Base-by-base conservation (phyloP, 371 early-diverging fungal genomes). In the Actinomortierella ambigua region DNA sequence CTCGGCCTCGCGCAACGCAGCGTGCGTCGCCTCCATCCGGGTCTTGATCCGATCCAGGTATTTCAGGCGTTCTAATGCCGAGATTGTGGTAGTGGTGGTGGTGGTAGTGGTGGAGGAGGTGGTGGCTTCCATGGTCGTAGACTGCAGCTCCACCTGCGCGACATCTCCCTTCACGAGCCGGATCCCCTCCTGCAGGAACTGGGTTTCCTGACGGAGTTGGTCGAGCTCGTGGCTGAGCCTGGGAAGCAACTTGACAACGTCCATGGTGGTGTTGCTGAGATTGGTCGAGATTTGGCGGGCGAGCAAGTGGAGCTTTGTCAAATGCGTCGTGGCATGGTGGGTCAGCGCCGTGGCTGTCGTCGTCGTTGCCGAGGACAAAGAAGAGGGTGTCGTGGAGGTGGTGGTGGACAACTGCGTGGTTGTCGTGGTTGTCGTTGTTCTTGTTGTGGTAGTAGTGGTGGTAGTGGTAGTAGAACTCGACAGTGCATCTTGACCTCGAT, bases 211-310 rank as follows among this genome's bases (percentile, higher is more conserved):
- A 17, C 84, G 58, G 39, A 91, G 79, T 0, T 81, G 62, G 55
- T 88, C 85, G 1, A 92, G 60, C 28, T 91, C 91, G 50, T 90
- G 85, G 15, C 88, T 53, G 15, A 87, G 53, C 6, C 88, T 82
- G 3, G 93, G 91, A 65, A 92, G 86, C 1, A 90, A 81, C 59
- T 82, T 80, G 20, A 85, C 82, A 17, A 88, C 81, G 13, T 88
- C 77, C 17, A 80, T 75, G 4, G 87, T 87, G 3, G 83, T 81
- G 0, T 83, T 71, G 42, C 84, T 63, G 1, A 71, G 66, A 18
- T 62, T 62, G 6, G 66, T 49, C 14, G 66, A 65, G 2, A 62
- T 65, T 24, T 71, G 73, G 23, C 62, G 42, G 17, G 73, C 73
- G 41, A 65, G 57, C 6, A 71, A 7, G 49, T 71, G 73, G 9